Conservation (phyloP, 2,329 filamentous ascomycete genomes). For the Neoarthrinium moseri region DNA sequence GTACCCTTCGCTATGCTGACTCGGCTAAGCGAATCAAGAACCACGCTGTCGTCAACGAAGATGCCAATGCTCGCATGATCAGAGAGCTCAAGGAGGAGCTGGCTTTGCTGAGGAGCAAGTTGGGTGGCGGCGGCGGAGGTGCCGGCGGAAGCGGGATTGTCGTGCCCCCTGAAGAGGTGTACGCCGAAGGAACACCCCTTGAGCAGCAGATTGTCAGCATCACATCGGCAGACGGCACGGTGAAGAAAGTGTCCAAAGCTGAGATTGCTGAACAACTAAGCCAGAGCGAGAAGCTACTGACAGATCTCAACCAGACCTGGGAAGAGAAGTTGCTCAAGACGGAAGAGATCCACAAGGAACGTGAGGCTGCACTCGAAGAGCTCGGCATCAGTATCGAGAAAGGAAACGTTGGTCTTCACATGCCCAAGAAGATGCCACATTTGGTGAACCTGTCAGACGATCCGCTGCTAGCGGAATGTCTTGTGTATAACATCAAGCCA, state of each 20-base stretch:
- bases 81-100: conserved; percentile 95
- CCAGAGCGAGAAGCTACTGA: conserved; percentile 94
- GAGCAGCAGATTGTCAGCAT: conserved; percentile 98
- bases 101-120: conserved; percentile 79
- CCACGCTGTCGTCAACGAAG: conserved; percentile 97
- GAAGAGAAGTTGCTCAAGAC: conserved; percentile 95
- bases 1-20: conserved; percentile 93
- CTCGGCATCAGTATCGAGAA: conserved; percentile 99
- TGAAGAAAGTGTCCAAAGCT: conserved; percentile 96
- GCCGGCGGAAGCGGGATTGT: conserved; percentile 49
- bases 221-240: conserved; percentile 75
- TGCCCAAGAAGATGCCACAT: conserved; percentile 99
- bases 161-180: conserved; percentile 72
- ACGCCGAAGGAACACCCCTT: conserved; percentile 86
- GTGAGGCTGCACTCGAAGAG: conserved; percentile 91
- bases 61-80: conserved; percentile 98
- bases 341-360: conserved; percentile 95
- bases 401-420: conserved; percentile 91
- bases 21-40: conserved; percentile 99
- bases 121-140: conserved; percentile 60
- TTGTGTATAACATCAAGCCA: conserved; percentile 97
- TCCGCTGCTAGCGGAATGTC: conserved; percentile 88
- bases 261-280: conserved; percentile 96
- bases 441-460: conserved; percentile 96
- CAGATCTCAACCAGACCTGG: conserved; percentile 97